Percentiles rank a stretch among this genome's conserved stretches.
These are phyloP conservation scores for Ensete ventricosum DNA, from an alignment of 176 grass and related monocot species.

Conservation along the genomic window DNA sequence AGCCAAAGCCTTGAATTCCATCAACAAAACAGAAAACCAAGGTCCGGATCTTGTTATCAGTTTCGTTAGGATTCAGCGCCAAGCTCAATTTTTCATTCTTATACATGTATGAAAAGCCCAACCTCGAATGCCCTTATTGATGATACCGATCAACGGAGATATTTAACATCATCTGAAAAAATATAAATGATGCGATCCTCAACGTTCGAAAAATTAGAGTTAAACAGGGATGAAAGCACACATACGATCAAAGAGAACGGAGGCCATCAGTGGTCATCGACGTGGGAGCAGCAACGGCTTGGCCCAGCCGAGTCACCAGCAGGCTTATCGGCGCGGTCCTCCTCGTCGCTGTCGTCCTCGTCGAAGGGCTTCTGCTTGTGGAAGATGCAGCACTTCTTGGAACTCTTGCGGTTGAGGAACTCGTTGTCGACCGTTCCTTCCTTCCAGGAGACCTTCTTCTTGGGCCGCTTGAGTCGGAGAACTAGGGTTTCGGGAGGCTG, in stretches of 20 bases:
- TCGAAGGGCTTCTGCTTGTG: constrained; percentile 88
- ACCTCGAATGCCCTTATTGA: too few species aligned
- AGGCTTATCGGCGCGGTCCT: constrained; percentile 21
- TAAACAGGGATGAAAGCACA: too few species aligned
- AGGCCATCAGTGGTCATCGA: constrained; percentile 3
- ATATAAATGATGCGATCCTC: too few species aligned
- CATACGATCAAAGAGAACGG: neutral
- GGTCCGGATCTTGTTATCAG: neutral
- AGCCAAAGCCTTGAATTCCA: neutral
- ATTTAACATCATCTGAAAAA: too few species aligned
- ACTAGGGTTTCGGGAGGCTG: constrained; percentile 37
- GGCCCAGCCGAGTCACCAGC: neutral
- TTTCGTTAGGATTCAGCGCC: neutral
- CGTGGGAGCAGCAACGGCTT: constrained; percentile 37
- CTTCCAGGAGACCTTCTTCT: constrained; percentile 94
- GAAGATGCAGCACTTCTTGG: constrained; percentile 95
- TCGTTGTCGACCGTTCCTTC: constrained; percentile 92
- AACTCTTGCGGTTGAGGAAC: constrained; percentile 75
- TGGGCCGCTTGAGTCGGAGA: constrained; percentile 53
- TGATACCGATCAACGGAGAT: too few species aligned
- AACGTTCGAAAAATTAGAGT: too few species aligned
- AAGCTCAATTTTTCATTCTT: neutral
- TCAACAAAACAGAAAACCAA: neutral
- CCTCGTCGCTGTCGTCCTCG: constrained; percentile 78
- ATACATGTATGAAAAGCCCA: too few species aligned